Conservation (phyloP, 1,139 yeast species). For the Hansenula sp. region DNA sequence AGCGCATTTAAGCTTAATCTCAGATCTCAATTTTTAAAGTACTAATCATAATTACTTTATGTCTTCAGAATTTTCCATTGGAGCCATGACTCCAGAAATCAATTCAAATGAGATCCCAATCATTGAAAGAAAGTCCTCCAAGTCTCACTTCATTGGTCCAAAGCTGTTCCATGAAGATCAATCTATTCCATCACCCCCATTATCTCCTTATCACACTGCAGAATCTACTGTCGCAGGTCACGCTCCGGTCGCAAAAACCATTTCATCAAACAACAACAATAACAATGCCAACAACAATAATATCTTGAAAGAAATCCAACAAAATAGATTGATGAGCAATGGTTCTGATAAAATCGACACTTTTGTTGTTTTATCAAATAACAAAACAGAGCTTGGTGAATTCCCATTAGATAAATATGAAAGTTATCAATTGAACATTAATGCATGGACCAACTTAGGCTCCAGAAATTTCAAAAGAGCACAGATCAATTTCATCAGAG, state of each 20-base stretch:
- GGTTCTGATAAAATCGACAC: slow-evolving; percentile 23
- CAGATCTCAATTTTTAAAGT: background rate
- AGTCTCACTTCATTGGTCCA: slow-evolving; percentile 15
- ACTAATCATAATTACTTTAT: background rate
- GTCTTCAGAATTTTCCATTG: slow-evolving; percentile 3
- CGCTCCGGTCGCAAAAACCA: slow-evolving; percentile 1
- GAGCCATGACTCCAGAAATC: slow-evolving; percentile 24
- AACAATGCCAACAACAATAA: background rate
- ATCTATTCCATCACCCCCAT: slow-evolving; percentile 60
- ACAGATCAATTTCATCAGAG: slow-evolving; percentile 48
- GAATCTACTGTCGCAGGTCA: slow-evolving; percentile 6
- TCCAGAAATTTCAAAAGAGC: slow-evolving; percentile 38
- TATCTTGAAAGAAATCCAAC: background rate
- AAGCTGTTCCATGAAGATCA: slow-evolving; percentile 19
- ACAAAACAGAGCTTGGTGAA: slow-evolving; percentile 14
- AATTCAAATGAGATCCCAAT: background rate
- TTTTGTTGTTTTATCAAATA: slow-evolving; percentile 9
- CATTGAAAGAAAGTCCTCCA: slow-evolving; percentile 18
- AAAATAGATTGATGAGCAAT: background rate
- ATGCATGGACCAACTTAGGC: slow-evolving; percentile 46
- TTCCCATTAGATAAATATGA: slow-evolving; percentile 48
- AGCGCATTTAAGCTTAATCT: background rate
- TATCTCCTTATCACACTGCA: slow-evolving; percentile 51
- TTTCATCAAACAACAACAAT: background rate
- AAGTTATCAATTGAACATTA: slow-evolving; percentile 44